Percentiles rank a stretch among this genome's conserved stretches.
Conservation (phyloP, 2,329 filamentous ascomycete species). For the Talaromyces sp. region DNA sequence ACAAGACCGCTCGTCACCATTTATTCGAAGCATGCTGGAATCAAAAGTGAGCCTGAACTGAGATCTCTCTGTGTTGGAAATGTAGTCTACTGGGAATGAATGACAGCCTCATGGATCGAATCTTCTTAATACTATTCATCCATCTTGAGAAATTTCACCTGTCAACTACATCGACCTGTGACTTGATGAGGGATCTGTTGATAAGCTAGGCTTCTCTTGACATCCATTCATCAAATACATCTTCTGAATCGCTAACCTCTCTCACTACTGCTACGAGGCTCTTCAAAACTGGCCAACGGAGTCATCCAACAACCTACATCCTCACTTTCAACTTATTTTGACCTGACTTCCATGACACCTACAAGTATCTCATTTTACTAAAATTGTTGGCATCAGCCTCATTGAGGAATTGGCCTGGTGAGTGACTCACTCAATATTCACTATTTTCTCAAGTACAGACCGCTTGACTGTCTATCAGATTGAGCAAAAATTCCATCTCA, state of each 20-base stretch:
- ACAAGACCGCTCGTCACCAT: neutral
- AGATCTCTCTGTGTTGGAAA: neutral
- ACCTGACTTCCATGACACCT: neutral
- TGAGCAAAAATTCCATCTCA: neutral
- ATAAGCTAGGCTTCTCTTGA: neutral
- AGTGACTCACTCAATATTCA: neutral
- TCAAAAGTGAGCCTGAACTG: neutral
- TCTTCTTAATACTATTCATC: neutral
- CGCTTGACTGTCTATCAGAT: neutral
- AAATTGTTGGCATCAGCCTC: neutral
- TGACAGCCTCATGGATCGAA: neutral
- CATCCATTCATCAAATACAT: neutral
- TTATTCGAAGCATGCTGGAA: neutral
- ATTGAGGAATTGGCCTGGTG: neutral
- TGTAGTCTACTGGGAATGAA: neutral
- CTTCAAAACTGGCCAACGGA: neutral
- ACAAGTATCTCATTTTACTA: neutral
- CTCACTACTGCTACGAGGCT: neutral
- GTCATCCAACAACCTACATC: neutral
- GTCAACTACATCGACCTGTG: neutral
- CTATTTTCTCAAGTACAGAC: neutral
- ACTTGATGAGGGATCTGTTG: neutral
- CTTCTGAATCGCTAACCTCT: neutral
- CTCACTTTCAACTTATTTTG: neutral
- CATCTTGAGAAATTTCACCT: neutral